A percentile compares a stretch with the other conserved stretches of the same genome.
Conservation (phyloP, 1,284 basidiomycete species). For the Apiotrichum siamense region DNA sequence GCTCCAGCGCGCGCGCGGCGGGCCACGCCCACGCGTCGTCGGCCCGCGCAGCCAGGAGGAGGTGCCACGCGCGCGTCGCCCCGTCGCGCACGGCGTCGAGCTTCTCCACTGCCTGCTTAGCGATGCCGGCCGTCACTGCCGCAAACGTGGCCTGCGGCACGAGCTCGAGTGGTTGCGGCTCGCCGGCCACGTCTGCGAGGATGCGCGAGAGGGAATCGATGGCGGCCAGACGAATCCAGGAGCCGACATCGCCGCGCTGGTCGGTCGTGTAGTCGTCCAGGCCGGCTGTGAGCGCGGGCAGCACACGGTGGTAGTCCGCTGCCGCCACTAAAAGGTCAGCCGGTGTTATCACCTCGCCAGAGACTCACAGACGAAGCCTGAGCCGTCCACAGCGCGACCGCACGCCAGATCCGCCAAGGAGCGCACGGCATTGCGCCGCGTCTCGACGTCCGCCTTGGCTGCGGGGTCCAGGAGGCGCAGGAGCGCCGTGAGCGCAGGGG, state of each 20-base stretch:
- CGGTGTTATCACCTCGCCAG: not conserved
- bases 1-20: slow-evolving; percentile 1
- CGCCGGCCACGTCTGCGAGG: slow-evolving; percentile 14
- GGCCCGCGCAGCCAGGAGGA: slow-evolving; percentile 6
- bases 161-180: slow-evolving; percentile 23
- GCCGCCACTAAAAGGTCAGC: slow-evolving; percentile 18
- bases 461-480: slow-evolving; percentile 24
- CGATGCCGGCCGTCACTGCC: slow-evolving; percentile 58
- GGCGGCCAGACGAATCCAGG: slow-evolving; percentile 81
- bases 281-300: slow-evolving; percentile 53
- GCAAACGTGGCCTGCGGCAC: slow-evolving; percentile 58
- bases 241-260: slow-evolving; percentile 93
- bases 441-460: slow-evolving; percentile 43
- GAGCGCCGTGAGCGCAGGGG: slow-evolving; percentile 20
- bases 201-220: slow-evolving; percentile 48
- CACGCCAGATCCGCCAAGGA: slow-evolving; percentile 28
- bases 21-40: slow-evolving; percentile 10
- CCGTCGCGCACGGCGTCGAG: slow-evolving; percentile 81
- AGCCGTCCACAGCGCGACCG: slow-evolving; percentile 3
- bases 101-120: slow-evolving; percentile 85
- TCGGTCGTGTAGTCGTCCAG: slow-evolving; percentile 87
- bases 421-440: slow-evolving; percentile 32
- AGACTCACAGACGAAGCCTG: slow-evolving; percentile 18
- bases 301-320: slow-evolving; percentile 9
- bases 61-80: slow-evolving; percentile 59